Evolutionary conservation across 345 rosid species (phyloP), one percentile per base, ranked within the genome.

Genomic region (Populus euphratica): DNA sequence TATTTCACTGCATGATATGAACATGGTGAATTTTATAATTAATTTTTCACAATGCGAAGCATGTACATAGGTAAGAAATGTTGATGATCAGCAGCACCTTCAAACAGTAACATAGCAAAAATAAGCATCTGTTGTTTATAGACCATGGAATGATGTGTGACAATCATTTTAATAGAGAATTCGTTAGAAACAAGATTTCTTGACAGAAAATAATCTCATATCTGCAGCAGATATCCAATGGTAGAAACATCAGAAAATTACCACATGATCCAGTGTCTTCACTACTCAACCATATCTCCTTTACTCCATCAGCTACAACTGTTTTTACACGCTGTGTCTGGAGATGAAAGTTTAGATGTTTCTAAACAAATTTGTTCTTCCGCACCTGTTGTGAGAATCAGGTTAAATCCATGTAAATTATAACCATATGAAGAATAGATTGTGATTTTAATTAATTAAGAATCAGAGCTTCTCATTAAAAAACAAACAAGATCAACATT

Each of bases 251-350:
- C 59, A 59, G 65, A 44, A 69, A 23, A 62, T 39, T 81, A 95
- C 99, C 99, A 88, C 89, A 93, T 43, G 99, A 98, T 85, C 97
- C 99, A 69, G 97, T 93, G 82, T 93, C 99, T 88, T 96, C 99
- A 71, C 97, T 96, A 89, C 98, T 93, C 88, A 96, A 81, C 97
- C 97, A 96, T 83, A 96, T 91, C 81, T 96, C 99, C 85, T 86
- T 92, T 52, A 93, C 93, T 76, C 98, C 98, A 76, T 93, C 90
- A 82, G 89, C 87, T 56, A 90, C 77, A 56, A 96, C 98, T 65
- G 87, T 81, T 89, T 84, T 90, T 71, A 92, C 90, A 69, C 98
- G 95, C 73, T 85, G 91, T 29, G 87, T 94, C 98, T 96, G 86
- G 72, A 79, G 43, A 54, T 43, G 31, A 75, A 81, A 75, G 41